phyloP scores from a whole-genome alignment of 148 eudicot genomes.

The Rhododendron williamsianum region DNA sequence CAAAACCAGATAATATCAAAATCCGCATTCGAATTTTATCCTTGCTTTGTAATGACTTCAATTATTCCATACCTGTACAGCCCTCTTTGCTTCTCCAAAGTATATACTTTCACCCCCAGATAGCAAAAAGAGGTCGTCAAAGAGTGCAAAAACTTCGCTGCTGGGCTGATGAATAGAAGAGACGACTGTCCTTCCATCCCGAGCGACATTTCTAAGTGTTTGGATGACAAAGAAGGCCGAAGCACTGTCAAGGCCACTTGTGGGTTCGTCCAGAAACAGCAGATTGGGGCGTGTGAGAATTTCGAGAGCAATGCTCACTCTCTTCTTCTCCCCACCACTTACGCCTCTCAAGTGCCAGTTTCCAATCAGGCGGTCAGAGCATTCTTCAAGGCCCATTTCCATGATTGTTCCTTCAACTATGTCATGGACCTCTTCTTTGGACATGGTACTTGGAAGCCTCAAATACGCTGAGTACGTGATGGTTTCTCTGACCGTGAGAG shows the following conservation, averaged over 20 bases:
- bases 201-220: constrained; percentile 60
- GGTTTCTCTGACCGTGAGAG: constrained; percentile 65
- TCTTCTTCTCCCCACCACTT: constrained; percentile 79
- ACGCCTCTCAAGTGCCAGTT: constrained; percentile 84
- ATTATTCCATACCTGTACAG: constrained; percentile 37
- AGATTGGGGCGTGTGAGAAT: constrained; percentile 59
- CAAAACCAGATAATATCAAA: background rate
- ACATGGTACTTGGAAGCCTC: constrained; percentile 54
- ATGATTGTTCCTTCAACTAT: constrained; percentile 55
- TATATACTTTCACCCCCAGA: constrained; percentile 72
- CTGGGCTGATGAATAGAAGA: constrained; percentile 90
- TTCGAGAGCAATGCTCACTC: constrained; percentile 76
- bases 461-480: constrained; percentile 66
- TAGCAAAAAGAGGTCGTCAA: constrained; percentile 66
- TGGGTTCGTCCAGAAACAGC: constrained; percentile 84
- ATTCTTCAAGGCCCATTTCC: constrained; percentile 83
- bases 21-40: background rate
- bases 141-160: constrained; percentile 77
- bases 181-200: constrained; percentile 59
- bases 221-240: constrained; percentile 84
- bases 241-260: constrained; percentile 85
- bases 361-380: constrained; percentile 61
- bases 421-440: constrained; percentile 41
- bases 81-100: constrained; percentile 74
- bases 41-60: background rate